Evolutionary conservation across 371 early-diverging fungal species (phyloP).

Genomic region (Syncephalastrum racemosum): DNA sequence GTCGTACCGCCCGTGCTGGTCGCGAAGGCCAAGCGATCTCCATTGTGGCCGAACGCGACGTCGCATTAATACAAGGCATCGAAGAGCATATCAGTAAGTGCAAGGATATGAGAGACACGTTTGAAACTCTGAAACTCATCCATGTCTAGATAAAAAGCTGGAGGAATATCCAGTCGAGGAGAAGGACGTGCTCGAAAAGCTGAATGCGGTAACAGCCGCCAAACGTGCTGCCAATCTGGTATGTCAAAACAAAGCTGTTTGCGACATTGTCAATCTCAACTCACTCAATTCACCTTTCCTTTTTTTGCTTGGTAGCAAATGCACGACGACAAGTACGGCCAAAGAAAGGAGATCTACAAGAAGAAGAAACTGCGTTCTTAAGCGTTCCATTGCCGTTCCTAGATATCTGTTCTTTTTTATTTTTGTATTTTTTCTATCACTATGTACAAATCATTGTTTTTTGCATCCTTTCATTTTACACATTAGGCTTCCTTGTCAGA

Average conservation of each 20-base stretch:
- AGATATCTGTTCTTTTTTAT: no score
- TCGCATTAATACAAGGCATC: slow-evolving; percentile 83
- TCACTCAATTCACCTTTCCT: no score
- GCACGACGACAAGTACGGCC: slow-evolving; percentile 75
- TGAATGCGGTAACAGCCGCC: slow-evolving; percentile 86
- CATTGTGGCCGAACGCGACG: slow-evolving; percentile 93
- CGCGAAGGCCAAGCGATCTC: slow-evolving; percentile 90
- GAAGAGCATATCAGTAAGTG: slow-evolving; percentile 74
- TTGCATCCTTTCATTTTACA: neutral
- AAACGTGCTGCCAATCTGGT: slow-evolving; percentile 89
- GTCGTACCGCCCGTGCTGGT: slow-evolving; percentile 98
- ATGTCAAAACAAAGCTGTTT: no score
- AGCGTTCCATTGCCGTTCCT: no score
- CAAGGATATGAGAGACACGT: neutral
- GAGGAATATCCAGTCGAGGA: slow-evolving; percentile 77
- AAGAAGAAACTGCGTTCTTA: slow-evolving; percentile 45
- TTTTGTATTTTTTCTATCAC: no score
- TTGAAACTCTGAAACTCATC: slow-evolving; percentile 2
- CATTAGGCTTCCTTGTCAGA: slow-evolving; percentile 17
- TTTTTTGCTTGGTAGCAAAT: slow-evolving; percentile 47
- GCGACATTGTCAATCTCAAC: no score
- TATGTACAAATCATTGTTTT: slow-evolving; percentile 5
- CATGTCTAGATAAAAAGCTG: slow-evolving; percentile 71
- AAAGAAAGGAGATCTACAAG: slow-evolving; percentile 58
- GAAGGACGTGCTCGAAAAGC: slow-evolving; percentile 72